Conservation (phyloP, 2,329 filamentous ascomycete species). For the Gaeumannomyces tritici region DNA sequence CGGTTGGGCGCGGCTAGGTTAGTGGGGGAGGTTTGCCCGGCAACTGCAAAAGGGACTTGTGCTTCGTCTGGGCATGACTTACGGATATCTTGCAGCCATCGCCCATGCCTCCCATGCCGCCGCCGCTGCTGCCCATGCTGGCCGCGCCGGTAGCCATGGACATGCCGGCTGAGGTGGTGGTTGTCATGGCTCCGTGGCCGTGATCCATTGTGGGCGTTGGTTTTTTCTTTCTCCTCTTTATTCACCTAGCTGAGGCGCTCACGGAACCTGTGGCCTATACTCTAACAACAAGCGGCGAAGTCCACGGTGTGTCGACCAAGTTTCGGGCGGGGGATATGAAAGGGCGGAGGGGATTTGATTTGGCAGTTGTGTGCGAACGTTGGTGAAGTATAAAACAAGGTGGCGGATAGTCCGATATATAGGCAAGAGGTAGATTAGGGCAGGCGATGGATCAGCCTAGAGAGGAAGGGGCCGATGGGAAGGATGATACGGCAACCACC, state of each 20-base stretch:
- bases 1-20: background rate
- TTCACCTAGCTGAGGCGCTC: no score
- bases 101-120: background rate
- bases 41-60: constrained; percentile 5
- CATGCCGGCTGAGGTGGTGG: background rate
- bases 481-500: background rate
- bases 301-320: no score
- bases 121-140: constrained; percentile 13
- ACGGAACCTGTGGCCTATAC: no score
- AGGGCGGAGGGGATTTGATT: background rate
- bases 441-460: no score
- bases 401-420: background rate
- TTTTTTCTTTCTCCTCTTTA: background rate
- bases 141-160: constrained; percentile 9
- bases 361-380: background rate
- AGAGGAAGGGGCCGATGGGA: background rate
- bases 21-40: constrained; percentile 3
- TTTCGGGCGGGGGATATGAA: no score
- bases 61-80: constrained; percentile 6
- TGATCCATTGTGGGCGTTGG: background rate
- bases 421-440: background rate
- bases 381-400: background rate
- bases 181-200: background rate
- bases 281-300: no score
- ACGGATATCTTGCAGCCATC: constrained; percentile 31